Conservation (phyloP, 345 rosid genomes). For the Rhodamnia rubescens region DNA sequence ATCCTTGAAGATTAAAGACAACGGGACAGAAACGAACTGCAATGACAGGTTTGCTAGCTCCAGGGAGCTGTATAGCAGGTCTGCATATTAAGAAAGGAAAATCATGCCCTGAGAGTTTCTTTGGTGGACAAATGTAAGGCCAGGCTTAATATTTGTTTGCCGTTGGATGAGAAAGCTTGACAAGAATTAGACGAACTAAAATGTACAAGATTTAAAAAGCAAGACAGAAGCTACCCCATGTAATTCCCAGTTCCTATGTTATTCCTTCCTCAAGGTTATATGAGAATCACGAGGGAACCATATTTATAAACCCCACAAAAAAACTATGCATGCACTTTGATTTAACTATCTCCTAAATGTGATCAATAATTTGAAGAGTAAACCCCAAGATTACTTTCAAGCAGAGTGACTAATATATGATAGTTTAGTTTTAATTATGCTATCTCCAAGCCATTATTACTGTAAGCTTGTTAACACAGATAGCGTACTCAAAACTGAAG, state of each 20-base stretch:
- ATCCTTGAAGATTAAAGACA: constrained; percentile 46
- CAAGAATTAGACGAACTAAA: neutral
- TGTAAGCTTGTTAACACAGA: neutral
- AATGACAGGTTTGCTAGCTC: constrained; percentile 84
- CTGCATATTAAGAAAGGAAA: constrained; percentile 20
- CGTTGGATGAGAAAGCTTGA: neutral
- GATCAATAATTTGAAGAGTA: neutral
- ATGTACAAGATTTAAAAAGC: neutral
- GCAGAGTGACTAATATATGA: neutral
- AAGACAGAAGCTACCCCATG: neutral
- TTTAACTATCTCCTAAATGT: neutral
- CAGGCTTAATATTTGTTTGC: neutral
- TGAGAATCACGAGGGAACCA: neutral
- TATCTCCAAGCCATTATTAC: neutral
- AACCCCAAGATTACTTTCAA: neutral
- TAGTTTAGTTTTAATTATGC: neutral
- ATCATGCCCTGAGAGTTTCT: neutral
- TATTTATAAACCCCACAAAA: neutral
- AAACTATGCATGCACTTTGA: neutral
- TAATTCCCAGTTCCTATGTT: neutral
- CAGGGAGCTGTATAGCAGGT: constrained; percentile 83
- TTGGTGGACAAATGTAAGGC: neutral
- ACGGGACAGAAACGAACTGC: constrained; percentile 87
- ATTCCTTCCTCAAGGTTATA: neutral
- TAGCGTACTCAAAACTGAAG: neutral